A percentile compares a stretch with the other conserved stretches of the same genome.
Conservation (phyloP, 306 rosid genomes). For the Casuarina glauca region DNA sequence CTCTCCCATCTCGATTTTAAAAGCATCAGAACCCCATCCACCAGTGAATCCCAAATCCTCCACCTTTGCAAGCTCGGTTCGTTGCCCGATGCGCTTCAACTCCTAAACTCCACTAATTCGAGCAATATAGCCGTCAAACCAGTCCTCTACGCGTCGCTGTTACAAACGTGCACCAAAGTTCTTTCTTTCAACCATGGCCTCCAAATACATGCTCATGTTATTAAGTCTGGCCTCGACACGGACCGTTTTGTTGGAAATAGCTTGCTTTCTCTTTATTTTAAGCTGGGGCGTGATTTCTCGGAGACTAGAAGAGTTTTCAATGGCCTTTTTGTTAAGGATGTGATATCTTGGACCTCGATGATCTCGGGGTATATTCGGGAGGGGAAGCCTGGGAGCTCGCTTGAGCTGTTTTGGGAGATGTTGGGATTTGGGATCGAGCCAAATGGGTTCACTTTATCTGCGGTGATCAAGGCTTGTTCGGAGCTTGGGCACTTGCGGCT, state of each 20-base stretch:
- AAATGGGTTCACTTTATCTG: conserved; percentile 71
- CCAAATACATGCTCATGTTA: conserved; percentile 62
- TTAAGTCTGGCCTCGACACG: conserved; percentile 66
- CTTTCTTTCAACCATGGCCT: conserved; percentile 51
- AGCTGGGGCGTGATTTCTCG: conserved; percentile 43
- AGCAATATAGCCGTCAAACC: conserved; percentile 44
- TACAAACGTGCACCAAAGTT: conserved; percentile 57
- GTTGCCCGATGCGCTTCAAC: conserved; percentile 43
- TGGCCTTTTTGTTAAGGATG: conserved; percentile 57
- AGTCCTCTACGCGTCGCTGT: conserved; percentile 65
- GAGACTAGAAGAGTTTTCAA: conserved; percentile 61
- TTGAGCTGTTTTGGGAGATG: conserved; percentile 59
- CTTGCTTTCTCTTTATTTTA: conserved; percentile 72
- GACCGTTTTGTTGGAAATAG: conserved; percentile 83
- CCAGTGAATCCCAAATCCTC: conserved; percentile 47
- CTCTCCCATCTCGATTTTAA: conserved; percentile 31
- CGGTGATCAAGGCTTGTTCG: conserved; percentile 70
- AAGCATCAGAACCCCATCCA: conserved; percentile 15
- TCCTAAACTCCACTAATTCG: conserved; percentile 46
- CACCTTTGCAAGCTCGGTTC: conserved; percentile 43
- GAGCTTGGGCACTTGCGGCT: conserved; percentile 38
- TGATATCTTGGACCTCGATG: conserved; percentile 82
- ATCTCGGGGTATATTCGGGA: conserved; percentile 57
- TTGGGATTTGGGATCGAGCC: conserved; percentile 46
- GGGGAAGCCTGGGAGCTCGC: conserved; percentile 39